phyloP scores from a whole-genome alignment of 2,329 filamentous ascomycete species.

The Ophiostoma sp. region DNA sequence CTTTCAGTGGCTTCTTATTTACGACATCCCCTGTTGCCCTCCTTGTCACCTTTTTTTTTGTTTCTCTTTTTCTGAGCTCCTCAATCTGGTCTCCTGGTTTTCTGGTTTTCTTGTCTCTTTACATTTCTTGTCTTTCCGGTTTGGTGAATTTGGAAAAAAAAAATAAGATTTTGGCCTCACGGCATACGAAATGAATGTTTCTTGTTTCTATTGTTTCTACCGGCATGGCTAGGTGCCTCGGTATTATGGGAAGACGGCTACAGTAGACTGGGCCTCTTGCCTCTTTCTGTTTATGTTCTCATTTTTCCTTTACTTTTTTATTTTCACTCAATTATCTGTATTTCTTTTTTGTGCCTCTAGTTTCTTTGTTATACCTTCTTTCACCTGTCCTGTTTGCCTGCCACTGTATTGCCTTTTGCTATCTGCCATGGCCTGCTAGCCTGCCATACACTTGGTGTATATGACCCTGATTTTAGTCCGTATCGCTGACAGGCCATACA shows the following conservation, averaged over 20 bases:
- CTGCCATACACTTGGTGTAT: neutral
- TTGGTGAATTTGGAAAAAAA: slow-evolving; percentile 24
- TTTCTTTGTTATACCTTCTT: neutral
- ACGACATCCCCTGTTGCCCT: slow-evolving; percentile 1
- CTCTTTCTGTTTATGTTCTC: neutral
- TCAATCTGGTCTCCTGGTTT: neutral
- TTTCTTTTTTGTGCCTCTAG: neutral
- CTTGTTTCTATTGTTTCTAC: slow-evolving; percentile 10
- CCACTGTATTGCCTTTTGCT: neutral
- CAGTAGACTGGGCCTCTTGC: neutral
- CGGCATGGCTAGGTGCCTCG: neutral
- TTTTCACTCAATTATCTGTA: neutral
- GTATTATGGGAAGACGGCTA: neutral
- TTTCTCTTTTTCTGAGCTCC: neutral
- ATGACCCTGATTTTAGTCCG: neutral
- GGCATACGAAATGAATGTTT: slow-evolving; percentile 25
- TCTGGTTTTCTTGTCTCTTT: neutral
- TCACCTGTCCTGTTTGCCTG: neutral
- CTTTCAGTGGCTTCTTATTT: neutral
- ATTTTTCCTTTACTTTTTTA: neutral
- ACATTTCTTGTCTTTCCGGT: slow-evolving; percentile 11
- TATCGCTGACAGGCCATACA: neutral
- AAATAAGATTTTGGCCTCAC: slow-evolving; percentile 25
- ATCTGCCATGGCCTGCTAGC: neutral
- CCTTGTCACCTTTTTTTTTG: neutral